Evolutionary conservation across 352 stramenopile genomes (phyloP).

Genomic region (Phytophthora multivora): DNA sequence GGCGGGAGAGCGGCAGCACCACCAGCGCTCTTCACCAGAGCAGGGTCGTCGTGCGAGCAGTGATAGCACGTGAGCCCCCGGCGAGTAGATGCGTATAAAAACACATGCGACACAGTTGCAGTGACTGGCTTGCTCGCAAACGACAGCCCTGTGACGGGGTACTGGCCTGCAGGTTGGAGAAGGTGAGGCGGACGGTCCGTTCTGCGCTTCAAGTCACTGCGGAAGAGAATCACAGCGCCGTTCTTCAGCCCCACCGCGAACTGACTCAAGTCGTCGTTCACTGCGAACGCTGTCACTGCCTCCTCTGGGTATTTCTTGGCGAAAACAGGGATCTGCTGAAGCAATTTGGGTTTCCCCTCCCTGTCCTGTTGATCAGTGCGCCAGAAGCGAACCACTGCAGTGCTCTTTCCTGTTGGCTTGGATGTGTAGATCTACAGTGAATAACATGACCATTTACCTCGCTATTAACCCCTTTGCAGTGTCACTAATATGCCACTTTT

Average conservation of each 20-base stretch:
- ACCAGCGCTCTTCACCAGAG: slow-evolving; percentile 70
- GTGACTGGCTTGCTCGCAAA: slow-evolving; percentile 84
- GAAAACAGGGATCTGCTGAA: slow-evolving; percentile 87
- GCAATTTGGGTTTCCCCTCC: slow-evolving; percentile 84
- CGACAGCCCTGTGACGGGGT: slow-evolving; percentile 73
- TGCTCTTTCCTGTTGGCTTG: slow-evolving; percentile 69
- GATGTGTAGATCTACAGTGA: slow-evolving; percentile 60
- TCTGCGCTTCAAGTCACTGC: slow-evolving; percentile 79
- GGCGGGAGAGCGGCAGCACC: slow-evolving; percentile 62
- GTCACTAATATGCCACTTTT: neutral
- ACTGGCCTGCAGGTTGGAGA: slow-evolving; percentile 80
- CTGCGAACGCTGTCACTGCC: slow-evolving; percentile 84
- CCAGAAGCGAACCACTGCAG: slow-evolving; percentile 84
- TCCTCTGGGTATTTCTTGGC: slow-evolving; percentile 90
- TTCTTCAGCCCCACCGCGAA: slow-evolving; percentile 85
- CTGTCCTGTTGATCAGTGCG: slow-evolving; percentile 88
- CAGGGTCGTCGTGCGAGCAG: slow-evolving; percentile 83
- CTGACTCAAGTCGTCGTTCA: slow-evolving; percentile 83
- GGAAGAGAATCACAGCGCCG: slow-evolving; percentile 84
- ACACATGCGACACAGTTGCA: slow-evolving; percentile 64
- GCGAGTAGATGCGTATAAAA: slow-evolving; percentile 79
- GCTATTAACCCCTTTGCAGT: neutral
- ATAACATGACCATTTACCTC: neutral
- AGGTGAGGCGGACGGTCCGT: slow-evolving; percentile 70
- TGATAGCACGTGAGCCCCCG: slow-evolving; percentile 86